A percentile compares a stretch with the other conserved stretches of the same genome.
phyloP scores from a whole-genome alignment of 805 yeast species.

The Isabelozyma gotoi region DNA sequence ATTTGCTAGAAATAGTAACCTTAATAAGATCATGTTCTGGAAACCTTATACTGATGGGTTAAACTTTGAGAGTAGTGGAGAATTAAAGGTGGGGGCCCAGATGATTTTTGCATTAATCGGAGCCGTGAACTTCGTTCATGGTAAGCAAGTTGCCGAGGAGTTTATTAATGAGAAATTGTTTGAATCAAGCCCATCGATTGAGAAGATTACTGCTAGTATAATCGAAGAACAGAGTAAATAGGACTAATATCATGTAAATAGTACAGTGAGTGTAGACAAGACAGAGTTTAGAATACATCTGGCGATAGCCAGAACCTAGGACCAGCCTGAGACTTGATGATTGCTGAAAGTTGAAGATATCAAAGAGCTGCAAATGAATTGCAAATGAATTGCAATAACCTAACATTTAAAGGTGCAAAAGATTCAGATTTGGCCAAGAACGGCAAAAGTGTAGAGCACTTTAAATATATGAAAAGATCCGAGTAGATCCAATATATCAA shows the following conservation, averaged over 20 bases:
- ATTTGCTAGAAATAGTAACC: constrained; percentile 48
- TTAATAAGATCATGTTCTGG: constrained; percentile 65
- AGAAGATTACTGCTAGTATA: constrained; percentile 32
- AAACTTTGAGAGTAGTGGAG: constrained; percentile 52
- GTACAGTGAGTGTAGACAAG: constrained; percentile 51
- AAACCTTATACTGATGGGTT: constrained; percentile 52
- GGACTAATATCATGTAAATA: constrained; percentile 47
- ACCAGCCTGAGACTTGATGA: too few relatives aligned
- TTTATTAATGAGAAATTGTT: constrained; percentile 57
- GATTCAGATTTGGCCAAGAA: too few relatives aligned
- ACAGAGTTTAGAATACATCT: constrained; percentile 46
- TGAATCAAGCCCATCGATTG: constrained; percentile 23
- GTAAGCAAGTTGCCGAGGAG: constrained; percentile 54
- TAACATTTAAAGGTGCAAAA: too few relatives aligned
- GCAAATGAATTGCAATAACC: too few relatives aligned
- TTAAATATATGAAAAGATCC: too few relatives aligned
- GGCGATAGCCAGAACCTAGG: too few relatives aligned
- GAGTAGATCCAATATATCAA: too few relatives aligned
- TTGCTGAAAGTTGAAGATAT: too few relatives aligned
- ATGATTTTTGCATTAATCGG: constrained; percentile 65
- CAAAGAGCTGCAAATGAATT: too few relatives aligned
- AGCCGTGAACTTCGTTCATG: constrained; percentile 63
- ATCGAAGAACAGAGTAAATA: constrained; percentile 26
- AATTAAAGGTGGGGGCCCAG: constrained; percentile 52
- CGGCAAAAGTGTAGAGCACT: too few relatives aligned